These are phyloP conservation scores for Tetracladium marchalianum DNA, from an alignment of 495 filamentous ascomycete species.

Conservation along the genomic window DNA sequence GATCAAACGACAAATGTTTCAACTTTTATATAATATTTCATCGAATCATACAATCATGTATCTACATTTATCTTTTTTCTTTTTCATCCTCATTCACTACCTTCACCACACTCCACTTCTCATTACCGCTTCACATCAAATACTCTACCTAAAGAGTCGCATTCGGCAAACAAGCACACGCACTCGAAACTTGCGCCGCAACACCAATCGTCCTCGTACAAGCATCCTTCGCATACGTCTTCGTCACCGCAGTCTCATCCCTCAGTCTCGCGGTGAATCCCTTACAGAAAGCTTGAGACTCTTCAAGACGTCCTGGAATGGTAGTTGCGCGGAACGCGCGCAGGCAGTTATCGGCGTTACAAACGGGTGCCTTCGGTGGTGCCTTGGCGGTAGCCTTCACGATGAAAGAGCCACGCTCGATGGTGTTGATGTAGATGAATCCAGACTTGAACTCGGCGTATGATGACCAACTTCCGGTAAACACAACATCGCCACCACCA, in stretches of 20 bases:
- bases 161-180: neutral
- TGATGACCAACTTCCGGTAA: conserved; percentile 48
- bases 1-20: too few species aligned
- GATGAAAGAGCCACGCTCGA: conserved; percentile 48
- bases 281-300: conserved; percentile 11
- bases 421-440: conserved; percentile 47
- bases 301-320: conserved; percentile 3
- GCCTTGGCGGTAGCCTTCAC: conserved; percentile 26
- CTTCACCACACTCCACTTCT: too few species aligned
- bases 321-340: conserved; percentile 9
- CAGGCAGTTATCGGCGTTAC: conserved; percentile 17
- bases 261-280: conserved; percentile 1
- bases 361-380: neutral
- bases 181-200: neutral
- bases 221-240: neutral
- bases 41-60: too few species aligned
- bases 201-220: neutral
- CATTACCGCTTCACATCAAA: too few species aligned
- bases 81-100: too few species aligned
- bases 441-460: conserved; percentile 49
- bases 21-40: too few species aligned
- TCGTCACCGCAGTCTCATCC: neutral
- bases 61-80: too few species aligned
- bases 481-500: conserved; percentile 37
- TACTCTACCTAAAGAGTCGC: neutral